These are phyloP conservation scores for Ustilago bromivora DNA, from an alignment of 1,284 basidiomycete species.

Conservation along the genomic window DNA sequence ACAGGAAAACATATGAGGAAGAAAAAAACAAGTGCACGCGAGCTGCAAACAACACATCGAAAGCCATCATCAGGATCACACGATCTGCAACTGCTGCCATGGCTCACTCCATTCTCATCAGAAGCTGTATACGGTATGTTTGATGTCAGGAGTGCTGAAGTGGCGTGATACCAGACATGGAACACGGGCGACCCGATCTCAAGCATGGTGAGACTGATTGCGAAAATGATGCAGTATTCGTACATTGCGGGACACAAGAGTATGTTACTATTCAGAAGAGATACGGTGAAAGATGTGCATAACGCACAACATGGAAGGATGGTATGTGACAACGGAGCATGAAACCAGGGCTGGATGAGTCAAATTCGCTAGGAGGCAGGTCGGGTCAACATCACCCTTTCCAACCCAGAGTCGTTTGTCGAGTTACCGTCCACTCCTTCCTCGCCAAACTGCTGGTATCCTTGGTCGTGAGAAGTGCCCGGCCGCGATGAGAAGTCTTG, in stretches of 20 bases:
- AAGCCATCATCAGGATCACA: background rate
- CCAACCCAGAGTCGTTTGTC: conserved; percentile 20
- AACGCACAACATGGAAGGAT: background rate
- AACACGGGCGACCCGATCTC: background rate
- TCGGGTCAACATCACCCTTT: conserved; percentile 45
- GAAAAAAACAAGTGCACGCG: background rate
- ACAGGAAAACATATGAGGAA: conserved; percentile 3
- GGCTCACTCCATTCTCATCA: background rate
- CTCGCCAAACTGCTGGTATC: conserved; percentile 23
- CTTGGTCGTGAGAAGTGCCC: conserved; percentile 36
- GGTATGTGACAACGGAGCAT: background rate
- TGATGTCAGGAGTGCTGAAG: background rate
- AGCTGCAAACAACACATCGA: background rate
- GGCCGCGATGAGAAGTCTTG: conserved; percentile 30
- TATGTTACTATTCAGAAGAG: background rate
- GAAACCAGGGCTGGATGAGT: background rate
- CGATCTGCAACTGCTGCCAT: background rate
- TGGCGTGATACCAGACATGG: too few relatives aligned
- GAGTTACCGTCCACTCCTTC: conserved; percentile 14
- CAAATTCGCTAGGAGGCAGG: conserved; percentile 4
- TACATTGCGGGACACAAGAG: conserved; percentile 13
- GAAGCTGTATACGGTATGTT: background rate
- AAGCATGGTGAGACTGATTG: conserved; percentile 3
- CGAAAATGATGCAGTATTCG: conserved; percentile 10
- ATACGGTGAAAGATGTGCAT: background rate